phyloP scores from a whole-genome alignment of 129 eudicot genomes.

The Chrysanthemum lavandulifolium region DNA sequence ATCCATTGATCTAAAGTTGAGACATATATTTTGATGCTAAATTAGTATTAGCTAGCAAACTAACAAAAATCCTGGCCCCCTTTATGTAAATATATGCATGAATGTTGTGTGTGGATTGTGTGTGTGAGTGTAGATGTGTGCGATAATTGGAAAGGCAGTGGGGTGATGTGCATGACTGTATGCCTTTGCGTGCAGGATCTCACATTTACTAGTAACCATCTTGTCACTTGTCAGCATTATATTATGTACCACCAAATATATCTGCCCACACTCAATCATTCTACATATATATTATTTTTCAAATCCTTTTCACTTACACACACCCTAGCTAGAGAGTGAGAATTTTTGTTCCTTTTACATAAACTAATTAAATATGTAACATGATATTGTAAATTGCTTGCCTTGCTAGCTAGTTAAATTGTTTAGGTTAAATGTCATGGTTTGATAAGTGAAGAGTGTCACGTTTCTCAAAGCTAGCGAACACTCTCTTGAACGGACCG shows the following conservation, averaged over 20 bases:
- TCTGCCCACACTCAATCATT: conserved; percentile 34
- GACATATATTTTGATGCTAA: too few relatives aligned
- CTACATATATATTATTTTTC: conserved; percentile 6
- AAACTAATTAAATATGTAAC: too few relatives aligned
- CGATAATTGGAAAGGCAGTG: conserved; percentile 32
- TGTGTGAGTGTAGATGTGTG: conserved; percentile 29
- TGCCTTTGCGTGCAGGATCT: conserved; percentile 46
- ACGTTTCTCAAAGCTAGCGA: too few relatives aligned
- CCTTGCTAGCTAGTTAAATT: too few relatives aligned
- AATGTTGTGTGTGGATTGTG: conserved; percentile 27
- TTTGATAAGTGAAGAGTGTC: too few relatives aligned
- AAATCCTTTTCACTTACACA: not conserved
- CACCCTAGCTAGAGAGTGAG: not conserved
- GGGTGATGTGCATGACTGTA: conserved; percentile 32
- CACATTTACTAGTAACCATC: conserved; percentile 43
- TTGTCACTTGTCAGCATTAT: conserved; percentile 34
- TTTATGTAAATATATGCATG: not conserved
- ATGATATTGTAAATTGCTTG: too few relatives aligned
- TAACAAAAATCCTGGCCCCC: not conserved
- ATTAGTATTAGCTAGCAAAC: not conserved
- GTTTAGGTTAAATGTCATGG: too few relatives aligned
- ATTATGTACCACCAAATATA: conserved; percentile 26
- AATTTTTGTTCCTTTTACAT: conserved; percentile 7
- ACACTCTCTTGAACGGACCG: too few relatives aligned
- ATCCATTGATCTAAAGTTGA: too few relatives aligned